Base-by-base conservation (phyloP, 2,329 filamentous ascomycete species). In the Rhexocercosporidium sp. region DNA sequence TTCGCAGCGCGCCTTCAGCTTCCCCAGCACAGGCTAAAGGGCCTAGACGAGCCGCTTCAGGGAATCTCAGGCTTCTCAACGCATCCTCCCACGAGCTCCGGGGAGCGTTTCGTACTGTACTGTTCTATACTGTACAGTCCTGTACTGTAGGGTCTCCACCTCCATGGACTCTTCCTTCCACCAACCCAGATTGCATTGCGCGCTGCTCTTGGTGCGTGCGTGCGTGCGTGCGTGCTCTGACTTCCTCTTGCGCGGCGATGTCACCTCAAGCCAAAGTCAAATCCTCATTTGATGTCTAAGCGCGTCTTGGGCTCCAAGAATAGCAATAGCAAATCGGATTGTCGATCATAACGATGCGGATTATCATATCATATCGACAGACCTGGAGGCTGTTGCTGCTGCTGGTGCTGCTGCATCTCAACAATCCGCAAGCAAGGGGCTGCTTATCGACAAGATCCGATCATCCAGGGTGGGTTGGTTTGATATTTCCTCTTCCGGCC, bases 211-310 rank as follows among this genome's bases (percentile, higher is more conserved):
- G n/a, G n/a, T n/a, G n/a, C n/a, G n/a, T n/a, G n/a, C n/a, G n/a
- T n/a, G n/a, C n/a, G n/a, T n/a, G n/a, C n/a, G n/a, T 31, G 29
- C 20, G 20, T 11, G 6, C 47, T 27, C 22, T 29, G 20, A 29
- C 47, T 11, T 27, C 11, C 27, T 27, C 47, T n/a, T 27, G 47
- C 47, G 47, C 47, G 47, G 22, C 47, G 47, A 51, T 51, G 47
- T 18, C 47, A 51, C 47, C 18, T 11, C 22, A 11, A 37, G 12
- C 34, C 2, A 11, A 4, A 31, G 29, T 9, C 34, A 51, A 51
- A 51, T 9, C 27, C 51, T 54, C 51, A 34, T 54, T 34, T 34
- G 51, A 54, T 54, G 51, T 59, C 54, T 39, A 39, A 59, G 54
- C 47, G n/a, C 47, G 22, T 51, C 22, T 14, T 18, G 9, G 9